Conservation (phyloP, 306 rosid genomes). For the Prunus fruticosa region DNA sequence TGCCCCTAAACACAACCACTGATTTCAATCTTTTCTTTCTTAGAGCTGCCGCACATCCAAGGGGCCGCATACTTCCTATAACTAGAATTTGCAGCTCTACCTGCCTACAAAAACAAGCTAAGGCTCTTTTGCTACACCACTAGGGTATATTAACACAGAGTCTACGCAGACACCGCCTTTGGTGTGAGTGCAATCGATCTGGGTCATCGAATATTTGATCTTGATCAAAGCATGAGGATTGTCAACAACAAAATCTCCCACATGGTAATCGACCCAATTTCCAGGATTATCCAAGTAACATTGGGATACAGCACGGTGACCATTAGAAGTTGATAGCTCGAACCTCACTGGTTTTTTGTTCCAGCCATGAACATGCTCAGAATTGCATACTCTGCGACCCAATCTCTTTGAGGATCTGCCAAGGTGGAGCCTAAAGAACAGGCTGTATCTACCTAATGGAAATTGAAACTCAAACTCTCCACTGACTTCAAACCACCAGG, state of each 20-base stretch:
- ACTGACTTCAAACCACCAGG: conserved; percentile 89
- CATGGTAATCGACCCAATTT: conserved; percentile 65
- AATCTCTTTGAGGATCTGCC: conserved; percentile 66
- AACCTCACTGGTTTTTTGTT: conserved; percentile 68
- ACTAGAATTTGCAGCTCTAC: conserved; percentile 20
- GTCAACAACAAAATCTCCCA: conserved; percentile 63
- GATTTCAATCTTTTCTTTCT: not conserved
- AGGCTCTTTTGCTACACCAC: conserved; percentile 27
- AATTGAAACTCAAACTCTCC: conserved; percentile 83
- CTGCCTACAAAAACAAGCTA: conserved; percentile 32
- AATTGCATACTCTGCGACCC: conserved; percentile 66
- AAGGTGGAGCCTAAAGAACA: conserved; percentile 75
- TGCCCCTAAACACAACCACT: not conserved
- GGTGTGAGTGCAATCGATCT: conserved; percentile 90
- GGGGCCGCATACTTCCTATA: conserved; percentile 6
- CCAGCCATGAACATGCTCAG: conserved; percentile 80
- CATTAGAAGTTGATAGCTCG: conserved; percentile 66
- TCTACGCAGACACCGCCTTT: conserved; percentile 93
- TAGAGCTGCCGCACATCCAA: not conserved
- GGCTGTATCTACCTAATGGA: conserved; percentile 57
- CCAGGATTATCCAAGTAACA: conserved; percentile 67
- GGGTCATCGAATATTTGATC: conserved; percentile 67
- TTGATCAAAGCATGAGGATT: conserved; percentile 47
- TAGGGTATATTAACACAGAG: conserved; percentile 56
- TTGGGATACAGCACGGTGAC: conserved; percentile 52